Evolutionary conservation across 805 yeast genomes (phyloP), one percentile per base, ranked within the genome.

Genomic region (Starmerella vitae): DNA sequence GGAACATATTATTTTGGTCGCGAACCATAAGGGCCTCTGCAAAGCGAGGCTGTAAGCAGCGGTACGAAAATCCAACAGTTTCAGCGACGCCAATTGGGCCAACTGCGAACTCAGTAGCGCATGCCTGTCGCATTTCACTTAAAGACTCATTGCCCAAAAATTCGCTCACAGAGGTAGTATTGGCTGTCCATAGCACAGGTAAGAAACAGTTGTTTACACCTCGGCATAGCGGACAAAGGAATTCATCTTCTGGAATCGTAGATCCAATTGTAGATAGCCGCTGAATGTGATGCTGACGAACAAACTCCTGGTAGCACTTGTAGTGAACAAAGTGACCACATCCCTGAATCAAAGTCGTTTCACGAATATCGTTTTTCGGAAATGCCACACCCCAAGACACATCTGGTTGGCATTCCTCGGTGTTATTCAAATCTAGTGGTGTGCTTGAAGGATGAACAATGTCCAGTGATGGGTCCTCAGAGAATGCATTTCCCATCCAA

Each of bases 281-380:
- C 26, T 36, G 40, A 29, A 30, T 41, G 24, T 38, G 46, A 30
- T 43, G 46, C 9, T 19, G 29, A 24, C 65, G 63, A 52, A 78
- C 57, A 52, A 74, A 81, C 42, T 74, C 74, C 38, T 72, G 58
- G 51, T 77, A 78, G 55, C 98, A 88, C 14, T 71, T 66, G 44
- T 71, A 74, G 57, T 88, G 98, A 76, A 88, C 78, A 2, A 94
- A 93, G 59, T 88, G 98, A 1, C 95, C 93, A 63, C 98, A 88
- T 37, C 93, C 78, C 44, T 74, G 70, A 3, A 78, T 65, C 1
- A 79, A 60, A 41, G 46, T 59, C 41, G 45, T 46, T 30, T 38
- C 42, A 26, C 43, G 52, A 4, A 45, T 20, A 10, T 29, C 37
- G 8, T 36, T 36, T 2, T 18, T 8, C 3, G 76, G 72, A 48